These are phyloP conservation scores for Leptographium lundbergii DNA, from an alignment of 2,329 filamentous ascomycete species.

Conservation along the genomic window DNA sequence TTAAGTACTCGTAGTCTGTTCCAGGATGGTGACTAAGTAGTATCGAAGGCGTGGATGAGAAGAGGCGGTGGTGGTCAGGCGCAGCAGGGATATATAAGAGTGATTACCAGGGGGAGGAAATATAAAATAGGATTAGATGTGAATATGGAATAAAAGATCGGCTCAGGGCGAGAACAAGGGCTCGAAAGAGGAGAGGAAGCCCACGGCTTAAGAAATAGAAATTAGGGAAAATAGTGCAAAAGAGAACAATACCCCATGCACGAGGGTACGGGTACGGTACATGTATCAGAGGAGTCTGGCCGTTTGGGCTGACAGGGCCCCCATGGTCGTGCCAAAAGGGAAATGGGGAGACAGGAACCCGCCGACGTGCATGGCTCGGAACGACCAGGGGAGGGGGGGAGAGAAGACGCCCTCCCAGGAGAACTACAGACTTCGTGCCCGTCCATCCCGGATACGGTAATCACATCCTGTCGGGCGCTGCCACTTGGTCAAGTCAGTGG, in stretches of 20 bases:
- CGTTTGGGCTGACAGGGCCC: constrained; percentile 2
- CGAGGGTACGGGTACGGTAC: neutral
- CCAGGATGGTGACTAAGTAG: neutral
- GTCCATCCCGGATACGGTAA: neutral
- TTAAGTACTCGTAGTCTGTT: neutral
- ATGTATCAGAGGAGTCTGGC: neutral
- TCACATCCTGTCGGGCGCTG: constrained; percentile 8
- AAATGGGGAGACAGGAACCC: constrained; percentile 9
- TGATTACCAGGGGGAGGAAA: neutral
- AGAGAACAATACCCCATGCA: neutral
- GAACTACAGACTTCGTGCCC: neutral
- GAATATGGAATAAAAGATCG: neutral
- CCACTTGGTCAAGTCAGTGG: constrained; percentile 20
- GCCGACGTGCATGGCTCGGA: constrained; percentile 7
- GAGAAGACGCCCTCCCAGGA: neutral
- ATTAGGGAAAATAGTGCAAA: neutral
- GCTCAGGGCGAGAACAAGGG: neutral
- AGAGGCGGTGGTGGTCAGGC: neutral
- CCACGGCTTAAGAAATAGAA: neutral
- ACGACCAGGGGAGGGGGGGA: neutral
- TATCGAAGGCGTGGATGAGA: neutral
- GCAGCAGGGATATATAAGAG: neutral
- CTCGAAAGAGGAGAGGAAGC: neutral
- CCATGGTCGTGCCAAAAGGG: neutral
- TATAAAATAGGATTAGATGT: neutral